Base-by-base conservation (phyloP, 2,329 filamentous ascomycete species). In the Aureobasidium vineae region DNA sequence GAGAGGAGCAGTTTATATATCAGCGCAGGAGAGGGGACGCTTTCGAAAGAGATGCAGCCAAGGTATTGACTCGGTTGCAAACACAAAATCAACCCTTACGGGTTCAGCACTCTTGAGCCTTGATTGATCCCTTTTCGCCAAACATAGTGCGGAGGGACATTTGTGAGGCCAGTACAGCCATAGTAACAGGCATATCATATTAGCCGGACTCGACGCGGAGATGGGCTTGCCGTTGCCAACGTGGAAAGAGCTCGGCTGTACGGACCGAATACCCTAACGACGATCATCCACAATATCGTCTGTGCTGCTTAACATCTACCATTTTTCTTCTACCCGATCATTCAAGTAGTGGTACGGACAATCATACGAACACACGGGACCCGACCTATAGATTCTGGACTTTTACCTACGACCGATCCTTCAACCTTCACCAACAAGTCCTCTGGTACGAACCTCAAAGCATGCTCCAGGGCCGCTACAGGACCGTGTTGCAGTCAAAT, bases 1-100 rank as follows among this genome's bases (percentile, higher is more conserved):
- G 43, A 38, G 19, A n/a, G n/a, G 21, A 28, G 6, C 28, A 23
- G 21, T 5, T 63, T 52, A 40, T 63, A 63, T 63, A 52, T 31
- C 23, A 38, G 28, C 28, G 49, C 40, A 61, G 36, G n/a, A n/a
- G 38, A 49, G 41, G 57, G 56, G 41, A 16, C 43, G 38, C 43
- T 31, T 21, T 26, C 5, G 90, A 89, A 92, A 68, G 86, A 79
- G 77, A 93, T 41, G 59, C 33, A 28, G 45, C 59, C 59, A 41
- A 52, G 59, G 41, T 41, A 19, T 49, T 41, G 15, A 41, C 19
- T 50, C 43, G 26, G 28, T 26, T 49, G 15, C 19, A 19, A 43
- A 61, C 28, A 63, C 36, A 33, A 52, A 31, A 16, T 26, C 21
- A 41, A 15, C 15, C 21, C 33, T 52, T 45, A n/a, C 10, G 28